phyloP scores from a whole-genome alignment of 169 alveolate species.

The Miamiensis avidus region DNA sequence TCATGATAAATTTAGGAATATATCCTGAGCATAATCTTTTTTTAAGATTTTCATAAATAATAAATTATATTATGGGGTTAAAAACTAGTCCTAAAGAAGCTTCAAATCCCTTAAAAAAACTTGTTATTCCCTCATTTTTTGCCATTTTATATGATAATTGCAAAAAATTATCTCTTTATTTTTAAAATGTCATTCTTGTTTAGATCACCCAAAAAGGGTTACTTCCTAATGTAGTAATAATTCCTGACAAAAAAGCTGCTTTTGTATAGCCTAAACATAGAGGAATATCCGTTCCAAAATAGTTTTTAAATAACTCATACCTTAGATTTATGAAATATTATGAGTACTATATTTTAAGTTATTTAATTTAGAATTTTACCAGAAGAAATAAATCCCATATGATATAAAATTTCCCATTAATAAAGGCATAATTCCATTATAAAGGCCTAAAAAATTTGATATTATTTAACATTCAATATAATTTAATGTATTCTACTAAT shows the following conservation, averaged over 20 bases:
- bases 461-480: too few species aligned
- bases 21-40: slow-evolving; percentile 14
- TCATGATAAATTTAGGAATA: not conserved
- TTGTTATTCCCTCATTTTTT: slow-evolving; percentile 25
- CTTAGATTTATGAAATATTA: not conserved
- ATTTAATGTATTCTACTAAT: too few species aligned
- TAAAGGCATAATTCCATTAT: slow-evolving; percentile 35
- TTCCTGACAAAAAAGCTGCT: slow-evolving; percentile 33
- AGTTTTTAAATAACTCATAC: slow-evolving; percentile 39
- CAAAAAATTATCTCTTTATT: slow-evolving; percentile 27
- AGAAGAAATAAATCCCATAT: slow-evolving; percentile 42
- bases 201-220: slow-evolving; percentile 49
- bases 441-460: slow-evolving; percentile 22
- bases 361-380: slow-evolving; percentile 23
- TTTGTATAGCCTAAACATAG: slow-evolving; percentile 15
- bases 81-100: slow-evolving; percentile 37
- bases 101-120: slow-evolving; percentile 32
- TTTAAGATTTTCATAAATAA: slow-evolving; percentile 34
- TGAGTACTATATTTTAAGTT: too few species aligned
- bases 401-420: slow-evolving; percentile 40
- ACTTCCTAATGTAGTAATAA: slow-evolving; percentile 27
- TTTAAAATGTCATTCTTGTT: slow-evolving; percentile 22
- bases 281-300: slow-evolving; percentile 12
- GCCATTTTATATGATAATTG: slow-evolving; percentile 10
- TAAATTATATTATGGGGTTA: slow-evolving; percentile 37